These are phyloP conservation scores for Ceratopteris richardii DNA, from an alignment of 75 land plant species.

Conservation along the genomic window DNA sequence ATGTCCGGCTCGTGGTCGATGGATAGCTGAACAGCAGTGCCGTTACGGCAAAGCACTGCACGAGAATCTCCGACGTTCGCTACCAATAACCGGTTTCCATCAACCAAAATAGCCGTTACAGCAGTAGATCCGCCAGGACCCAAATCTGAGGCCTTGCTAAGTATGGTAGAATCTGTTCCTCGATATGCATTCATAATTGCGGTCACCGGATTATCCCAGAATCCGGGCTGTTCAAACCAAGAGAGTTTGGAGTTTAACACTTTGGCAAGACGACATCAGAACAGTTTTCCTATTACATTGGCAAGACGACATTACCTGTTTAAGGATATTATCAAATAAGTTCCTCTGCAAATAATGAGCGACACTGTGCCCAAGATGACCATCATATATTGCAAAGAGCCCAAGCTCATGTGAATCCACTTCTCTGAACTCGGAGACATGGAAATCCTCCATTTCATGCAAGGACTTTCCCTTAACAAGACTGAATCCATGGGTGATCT, in stretches of 20 bases:
- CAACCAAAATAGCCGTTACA: constrained; percentile 72
- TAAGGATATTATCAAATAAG: constrained; percentile 28
- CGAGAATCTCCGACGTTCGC: constrained; percentile 91
- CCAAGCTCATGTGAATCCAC: constrained; percentile 27
- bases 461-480: constrained; percentile 25
- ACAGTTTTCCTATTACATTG: too few relatives aligned
- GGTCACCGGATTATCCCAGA: constrained; percentile 48
- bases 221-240: constrained; percentile 41
- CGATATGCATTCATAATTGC: constrained; percentile 65
- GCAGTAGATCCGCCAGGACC: constrained; percentile 86
- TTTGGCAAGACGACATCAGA: too few relatives aligned
- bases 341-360: constrained; percentile 29
- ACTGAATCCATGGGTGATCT: constrained; percentile 25
- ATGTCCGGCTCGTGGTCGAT: constrained; percentile 73
- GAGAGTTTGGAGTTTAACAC: neutral
- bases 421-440: constrained; percentile 28
- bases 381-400: constrained; percentile 37
- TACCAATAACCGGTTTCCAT: constrained; percentile 52
- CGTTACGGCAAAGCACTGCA: constrained; percentile 53
- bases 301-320: too few relatives aligned
- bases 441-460: constrained; percentile 34
- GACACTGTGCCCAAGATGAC: constrained; percentile 28
- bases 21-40: constrained; percentile 61
- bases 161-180: constrained; percentile 47
- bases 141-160: constrained; percentile 33